Percentiles rank a stretch among this genome's conserved stretches.
Conservation (phyloP, 768 basidiomycete species). For the Chalciporus chontae region DNA sequence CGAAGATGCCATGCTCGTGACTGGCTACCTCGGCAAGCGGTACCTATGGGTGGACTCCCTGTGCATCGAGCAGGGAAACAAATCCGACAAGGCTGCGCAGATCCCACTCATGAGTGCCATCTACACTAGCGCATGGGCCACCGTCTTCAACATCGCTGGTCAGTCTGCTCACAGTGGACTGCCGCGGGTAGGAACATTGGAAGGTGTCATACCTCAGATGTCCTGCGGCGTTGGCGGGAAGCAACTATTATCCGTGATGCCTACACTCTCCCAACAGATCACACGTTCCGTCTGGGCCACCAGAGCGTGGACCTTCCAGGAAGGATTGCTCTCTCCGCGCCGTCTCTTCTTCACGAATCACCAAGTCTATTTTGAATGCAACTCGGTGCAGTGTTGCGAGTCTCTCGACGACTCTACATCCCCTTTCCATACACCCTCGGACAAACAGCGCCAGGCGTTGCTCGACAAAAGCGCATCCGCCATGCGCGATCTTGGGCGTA, state of each 20-base stretch:
- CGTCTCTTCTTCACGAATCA: constrained; percentile 7
- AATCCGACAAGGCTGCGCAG: not conserved
- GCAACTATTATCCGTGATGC: not conserved
- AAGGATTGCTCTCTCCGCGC: constrained; percentile 4
- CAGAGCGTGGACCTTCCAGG: constrained; percentile 11
- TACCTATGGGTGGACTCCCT: constrained; percentile 7
- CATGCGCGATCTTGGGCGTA: not conserved
- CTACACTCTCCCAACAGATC: not conserved
- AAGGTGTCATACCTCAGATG: not conserved
- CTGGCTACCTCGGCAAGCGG: constrained; percentile 1
- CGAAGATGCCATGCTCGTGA: constrained; percentile 1
- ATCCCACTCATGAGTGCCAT: constrained; percentile 2
- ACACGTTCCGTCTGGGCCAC: constrained; percentile 4
- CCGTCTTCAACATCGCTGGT: not conserved
- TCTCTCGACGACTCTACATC: not conserved
- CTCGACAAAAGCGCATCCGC: not conserved
- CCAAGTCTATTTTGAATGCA: constrained; percentile 13
- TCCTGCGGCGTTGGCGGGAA: not conserved
- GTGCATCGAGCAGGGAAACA: constrained; percentile 3
- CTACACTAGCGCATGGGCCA: not conserved
- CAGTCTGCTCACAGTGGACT: not conserved
- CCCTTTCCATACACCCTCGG: not conserved
- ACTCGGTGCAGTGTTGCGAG: not conserved
- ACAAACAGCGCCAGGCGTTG: not conserved
- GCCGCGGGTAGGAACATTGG: not conserved